Base-by-base conservation (phyloP, 108 stramenopile species). In the Phaeodactylum tricornutum region DNA sequence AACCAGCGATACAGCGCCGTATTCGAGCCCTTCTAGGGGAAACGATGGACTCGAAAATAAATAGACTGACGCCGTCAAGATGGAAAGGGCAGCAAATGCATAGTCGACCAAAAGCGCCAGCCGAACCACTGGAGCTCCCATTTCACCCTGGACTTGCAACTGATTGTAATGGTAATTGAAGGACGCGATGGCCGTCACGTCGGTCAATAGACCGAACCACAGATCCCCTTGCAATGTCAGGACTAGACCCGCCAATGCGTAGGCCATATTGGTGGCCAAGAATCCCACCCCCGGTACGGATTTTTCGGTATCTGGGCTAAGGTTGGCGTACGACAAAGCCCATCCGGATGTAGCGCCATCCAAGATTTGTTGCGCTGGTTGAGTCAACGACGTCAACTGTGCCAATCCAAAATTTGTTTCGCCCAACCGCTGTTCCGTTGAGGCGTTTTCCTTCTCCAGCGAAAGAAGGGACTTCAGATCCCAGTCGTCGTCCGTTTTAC, bases 111-210 rank as follows among this genome's bases (percentile, higher is more conserved):
- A 49, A 11, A 90, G 50, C 0, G 82, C 87, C 58, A 85, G 50
- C 26, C 78, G 64, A 6, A 90, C 87, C 0, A 31, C 44, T 19
- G 34, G 55, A 17, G 36, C 32, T 14, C 20, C 20, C 4, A 20
- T 14, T 50, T 50, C 49, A 14, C 38, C 40, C 24, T 54, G 59
- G 29, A 66, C 62, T 54, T 84, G 56, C 27, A 90, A 51, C 50
- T 90, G 87, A 0, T 67, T 47, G 37, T 81, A 90, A 48, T 90
- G 87, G 60, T 90, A 90, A 26, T 40, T 29, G 48, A 83, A 85
- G 62, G 74, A 75, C 7, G 77, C 82, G 35, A 83, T 50, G 14
- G 77, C 67, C 2, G 71, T 74, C 45, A 83, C 15, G 38, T 90
- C 87, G 0, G 77, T 81, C 36, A 84, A 44, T 0, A 34, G 30